Base-by-base conservation (phyloP, 2,329 filamentous ascomycete genomes). In the Davidsoniella virescens region DNA sequence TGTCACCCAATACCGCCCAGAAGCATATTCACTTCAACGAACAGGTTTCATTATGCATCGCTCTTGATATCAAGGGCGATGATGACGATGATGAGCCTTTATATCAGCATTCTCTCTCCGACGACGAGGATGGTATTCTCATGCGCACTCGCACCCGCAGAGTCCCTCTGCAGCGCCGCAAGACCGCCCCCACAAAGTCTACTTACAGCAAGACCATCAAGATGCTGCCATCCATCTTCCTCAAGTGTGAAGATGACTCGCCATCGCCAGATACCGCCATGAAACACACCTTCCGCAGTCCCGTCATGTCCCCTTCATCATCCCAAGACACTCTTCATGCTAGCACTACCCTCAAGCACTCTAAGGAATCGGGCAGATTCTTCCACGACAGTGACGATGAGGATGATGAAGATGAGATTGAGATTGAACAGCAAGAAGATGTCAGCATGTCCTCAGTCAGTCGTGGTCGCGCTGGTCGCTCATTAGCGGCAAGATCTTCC, bases 21-120 rank as follows among this genome's bases (percentile, higher is more conserved):
- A 87, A 81, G 54, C 90, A 94, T 62, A 96, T 98, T 56, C 86
- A 94, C 60, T 98, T 98, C 64, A 92, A 95, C 61, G 85, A 95
- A 61, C 84, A 90, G 65, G 92, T 98, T 2, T 82, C 88, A 62
- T 90, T 96, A 62, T 95, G 88, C 62, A 95, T 95, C 56, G 92
- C 92, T 6, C 78, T 98, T 29, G 88, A 96, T 33, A 74, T 79
- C 57, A 93, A 93, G 66, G 79, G 84, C 55, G 81, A 82, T 20
- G 82, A 88, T 44, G 78, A 84, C 25, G 75, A 82, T 12, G 44
- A 44, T 16, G 50, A 52, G 20, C 37, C 44, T 23, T 3, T 17
- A 23, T 44, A 38, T 25, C 26, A 41, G 26, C 41, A 46, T 10
- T 37, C 47, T 4, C 10, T 41, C 4, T 52, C 47, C 12, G 79